Base-by-base conservation (phyloP, 805 yeast genomes). In the Danielia reshetovae region DNA sequence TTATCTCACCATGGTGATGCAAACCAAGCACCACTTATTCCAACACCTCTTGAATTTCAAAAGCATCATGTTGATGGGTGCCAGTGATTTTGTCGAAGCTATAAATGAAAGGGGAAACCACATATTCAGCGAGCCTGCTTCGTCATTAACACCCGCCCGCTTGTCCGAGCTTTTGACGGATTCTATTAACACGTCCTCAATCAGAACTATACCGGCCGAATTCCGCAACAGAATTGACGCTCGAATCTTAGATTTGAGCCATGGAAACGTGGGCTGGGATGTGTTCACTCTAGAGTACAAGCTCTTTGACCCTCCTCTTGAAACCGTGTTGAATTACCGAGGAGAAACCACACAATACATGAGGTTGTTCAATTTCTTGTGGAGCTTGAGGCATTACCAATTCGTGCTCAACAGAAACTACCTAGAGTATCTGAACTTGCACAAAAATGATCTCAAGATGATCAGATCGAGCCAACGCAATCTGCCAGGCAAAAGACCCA, bases 211-310 rank as follows among this genome's bases (percentile, higher is more conserved):
- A 15, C 47, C 51, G 57, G 51, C 29, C 34, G 62, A 5, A 12
- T 68, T 75, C 7, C 54, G 75, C 9, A 62, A 71, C 28, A 60
- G 85, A 32, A 54, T 90, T 9, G 97, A 93, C 64, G 96, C 96
- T 0, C 67, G 96, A 29, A 69, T 89, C 15, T 65, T 89, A 31
- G 87, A 83, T 39, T 60, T 82, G 31, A 80, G 80, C 3, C 85
- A 81, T 46, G 71, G 86, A 0, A 75, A 79, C 18, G 60, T 77
- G 32, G 96, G 96, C 1, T 89, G 96, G 96, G 95, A 89, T 52
- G 87, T 85, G 2, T 89, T 90, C 55, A 86, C 96, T 0, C 62
- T 89, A 24, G 97, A 88, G 52, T 93, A 85, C 55, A 65, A 73
- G 35, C 49, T 76, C 8, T 70, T 76, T 7, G 63, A 72, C 18